Base-by-base conservation (phyloP, 306 rosid genomes). In the Mucuna pruriens region DNA sequence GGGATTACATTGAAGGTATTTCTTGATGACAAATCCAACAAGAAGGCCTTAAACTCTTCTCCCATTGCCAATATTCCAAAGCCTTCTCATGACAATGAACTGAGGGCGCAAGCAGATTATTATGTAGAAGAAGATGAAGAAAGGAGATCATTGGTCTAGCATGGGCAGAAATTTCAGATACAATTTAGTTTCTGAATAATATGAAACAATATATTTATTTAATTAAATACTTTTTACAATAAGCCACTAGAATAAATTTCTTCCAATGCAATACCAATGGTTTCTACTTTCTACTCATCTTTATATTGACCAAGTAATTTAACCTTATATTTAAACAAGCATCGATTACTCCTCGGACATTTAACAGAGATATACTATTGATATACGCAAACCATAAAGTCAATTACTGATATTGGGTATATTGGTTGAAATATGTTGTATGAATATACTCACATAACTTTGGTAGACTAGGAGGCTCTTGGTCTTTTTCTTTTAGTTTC, bases 41-140 rank as follows among this genome's bases (percentile, higher is more conserved):
- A n/a, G 11, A 63, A 34, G 15, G 23, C 45, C 45, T 33, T 36
- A 31, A 63, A 17, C 40, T 33, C 70, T 63, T 33, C 70, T 34
- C 70, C 70, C 6, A 34, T 33, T 63, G 70, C 20, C 45, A 33
- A 34, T 63, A 34, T 63, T 63, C 70, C 70, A 34, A 63, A 63
- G 29, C 25, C 45, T 63, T n/a, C 7, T 63, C 6, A 34, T 22
- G 25, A 63, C 25, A 63, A n/a, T 33, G 45, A 63, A 63, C 23
- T 63, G 12, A 7, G 2, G 15, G 16, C 45, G 0, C 45, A 7
- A 9, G 6, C 22, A 33, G 45, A 63, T 63, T 63, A 63, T 63
- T 63, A 57, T 23, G 45, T 9, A 63, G 45, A 25, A 33, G 70
- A 63, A 63, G 45, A 63, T 33, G 70, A n/a, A 63, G 70, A 63